A percentile compares a stretch with the other conserved stretches of the same genome.
Conservation (phyloP, 2,329 filamentous ascomycete species). For the Paecilomyces sp. region DNA sequence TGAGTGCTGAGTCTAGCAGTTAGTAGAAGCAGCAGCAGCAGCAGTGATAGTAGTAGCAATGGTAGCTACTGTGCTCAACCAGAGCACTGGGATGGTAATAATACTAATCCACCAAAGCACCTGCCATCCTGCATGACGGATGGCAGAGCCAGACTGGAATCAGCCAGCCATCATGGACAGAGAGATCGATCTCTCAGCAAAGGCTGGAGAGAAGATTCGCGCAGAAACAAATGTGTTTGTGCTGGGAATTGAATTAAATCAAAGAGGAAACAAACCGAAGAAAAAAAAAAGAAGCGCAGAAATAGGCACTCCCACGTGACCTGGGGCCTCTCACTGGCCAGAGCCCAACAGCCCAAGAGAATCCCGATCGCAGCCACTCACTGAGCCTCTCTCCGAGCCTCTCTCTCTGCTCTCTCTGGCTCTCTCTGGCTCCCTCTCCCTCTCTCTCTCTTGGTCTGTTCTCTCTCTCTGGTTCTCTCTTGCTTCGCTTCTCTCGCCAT, state of each 20-base stretch:
- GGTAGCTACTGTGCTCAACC: too few relatives aligned
- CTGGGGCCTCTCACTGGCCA: not conserved
- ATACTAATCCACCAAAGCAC: too few relatives aligned
- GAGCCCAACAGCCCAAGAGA: not conserved
- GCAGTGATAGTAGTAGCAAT: too few relatives aligned
- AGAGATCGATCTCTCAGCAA: slow-evolving; percentile 4
- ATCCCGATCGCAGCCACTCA: too few relatives aligned
- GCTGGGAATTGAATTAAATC: slow-evolving; percentile 1
- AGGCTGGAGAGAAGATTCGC: slow-evolving; percentile 1
- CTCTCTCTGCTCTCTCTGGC: too few relatives aligned
- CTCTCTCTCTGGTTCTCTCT: too few relatives aligned
- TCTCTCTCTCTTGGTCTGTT: too few relatives aligned
- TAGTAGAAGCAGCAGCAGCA: not conserved
- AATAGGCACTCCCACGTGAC: slow-evolving; percentile 9
- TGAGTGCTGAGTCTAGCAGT: not conserved
- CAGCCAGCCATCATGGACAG: not conserved
- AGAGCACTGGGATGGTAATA: too few relatives aligned
- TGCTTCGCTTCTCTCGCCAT: not conserved
- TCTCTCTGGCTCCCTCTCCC: too few relatives aligned
- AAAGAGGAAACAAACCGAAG: slow-evolving; percentile 10
- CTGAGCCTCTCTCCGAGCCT: too few relatives aligned
- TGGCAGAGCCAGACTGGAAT: not conserved
- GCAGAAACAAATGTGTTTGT: not conserved
- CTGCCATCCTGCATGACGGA: not conserved
- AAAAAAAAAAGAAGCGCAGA: slow-evolving; percentile 6